Percentiles rank a stretch among this genome's conserved stretches.
Conservation (phyloP, 495 filamentous ascomycete genomes). For the Arthonia radiata region DNA sequence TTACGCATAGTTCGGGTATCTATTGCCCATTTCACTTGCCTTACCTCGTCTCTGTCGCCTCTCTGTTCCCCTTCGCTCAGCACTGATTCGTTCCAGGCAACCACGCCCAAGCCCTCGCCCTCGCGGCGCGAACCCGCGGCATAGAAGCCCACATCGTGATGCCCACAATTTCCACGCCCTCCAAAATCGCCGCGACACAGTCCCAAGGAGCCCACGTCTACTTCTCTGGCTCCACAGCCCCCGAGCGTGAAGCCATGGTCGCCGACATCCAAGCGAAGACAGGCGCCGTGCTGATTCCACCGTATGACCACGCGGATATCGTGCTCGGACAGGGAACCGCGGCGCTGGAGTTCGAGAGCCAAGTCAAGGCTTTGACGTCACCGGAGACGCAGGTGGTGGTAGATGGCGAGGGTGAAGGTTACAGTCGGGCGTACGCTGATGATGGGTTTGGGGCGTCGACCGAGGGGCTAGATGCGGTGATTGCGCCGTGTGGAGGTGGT, state of each 20-base stretch:
- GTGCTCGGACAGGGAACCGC: slow-evolving; percentile 81
- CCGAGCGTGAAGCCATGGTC: slow-evolving; percentile 61
- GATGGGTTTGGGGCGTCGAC: slow-evolving; percentile 2
- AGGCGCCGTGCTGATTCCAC: slow-evolving; percentile 55
- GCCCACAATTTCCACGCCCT: slow-evolving; percentile 57
- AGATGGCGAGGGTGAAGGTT: slow-evolving; percentile 3
- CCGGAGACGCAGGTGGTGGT: slow-evolving; percentile 5
- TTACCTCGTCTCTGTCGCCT: background rate
- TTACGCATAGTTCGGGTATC: slow-evolving; percentile 85
- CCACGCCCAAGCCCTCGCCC: slow-evolving; percentile 82
- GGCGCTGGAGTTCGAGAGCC: slow-evolving; percentile 55
- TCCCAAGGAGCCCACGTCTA: slow-evolving; percentile 53
- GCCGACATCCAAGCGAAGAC: slow-evolving; percentile 38
- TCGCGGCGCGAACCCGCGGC: slow-evolving; percentile 43
- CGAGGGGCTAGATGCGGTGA: slow-evolving; percentile 42
- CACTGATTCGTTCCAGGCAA: slow-evolving; percentile 32
- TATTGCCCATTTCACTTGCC: too few species aligned
- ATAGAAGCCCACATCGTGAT: slow-evolving; percentile 70
- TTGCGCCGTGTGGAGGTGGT: slow-evolving; percentile 72
- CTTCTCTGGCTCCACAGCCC: slow-evolving; percentile 57
- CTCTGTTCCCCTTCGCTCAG: background rate
- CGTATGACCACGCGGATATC: slow-evolving; percentile 78
- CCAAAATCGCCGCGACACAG: slow-evolving; percentile 64
- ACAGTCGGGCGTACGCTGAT: slow-evolving; percentile 1
- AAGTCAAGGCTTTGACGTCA: slow-evolving; percentile 29